These are phyloP conservation scores for Ogataea haglerorum DNA, from an alignment of 805 yeast species.

Conservation along the genomic window DNA sequence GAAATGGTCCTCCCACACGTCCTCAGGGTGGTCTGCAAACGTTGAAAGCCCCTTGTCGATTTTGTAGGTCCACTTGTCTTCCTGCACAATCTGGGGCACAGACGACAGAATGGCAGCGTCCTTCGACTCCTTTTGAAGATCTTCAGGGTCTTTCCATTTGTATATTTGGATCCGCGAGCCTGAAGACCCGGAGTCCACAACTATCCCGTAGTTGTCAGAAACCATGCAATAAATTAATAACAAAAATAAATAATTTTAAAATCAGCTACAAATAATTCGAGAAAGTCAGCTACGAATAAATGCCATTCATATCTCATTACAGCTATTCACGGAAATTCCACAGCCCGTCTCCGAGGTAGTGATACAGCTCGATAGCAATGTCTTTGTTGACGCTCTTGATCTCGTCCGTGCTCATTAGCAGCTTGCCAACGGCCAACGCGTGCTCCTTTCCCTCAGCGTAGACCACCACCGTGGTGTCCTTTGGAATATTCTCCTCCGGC, in stretches of 20 bases:
- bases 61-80: slow-evolving; percentile 66
- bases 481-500: slow-evolving; percentile 67
- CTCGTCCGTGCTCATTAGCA: slow-evolving; percentile 85
- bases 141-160: slow-evolving; percentile 61
- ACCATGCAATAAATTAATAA: slow-evolving; percentile 5
- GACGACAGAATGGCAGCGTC: slow-evolving; percentile 42
- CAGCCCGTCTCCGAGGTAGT: slow-evolving; percentile 85
- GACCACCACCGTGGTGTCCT: slow-evolving; percentile 71
- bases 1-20: slow-evolving; percentile 73
- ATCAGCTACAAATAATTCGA: not conserved
- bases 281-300: not conserved
- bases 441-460: slow-evolving; percentile 91
- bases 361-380: slow-evolving; percentile 80
- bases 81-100: slow-evolving; percentile 66
- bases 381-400: slow-evolving; percentile 82
- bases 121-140: slow-evolving; percentile 29
- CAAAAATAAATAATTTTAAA: not conserved
- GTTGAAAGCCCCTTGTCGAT: slow-evolving; percentile 83
- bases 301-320: slow-evolving; percentile 4
- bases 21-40: slow-evolving; percentile 48
- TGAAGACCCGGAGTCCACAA: slow-evolving; percentile 92
- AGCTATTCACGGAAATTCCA: slow-evolving; percentile 48
- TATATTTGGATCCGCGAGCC: slow-evolving; percentile 88
- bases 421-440: slow-evolving; percentile 87
- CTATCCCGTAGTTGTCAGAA: slow-evolving; percentile 65